phyloP scores from a whole-genome alignment of 108 stramenopile species.

The Phaeodactylum tricornutum region DNA sequence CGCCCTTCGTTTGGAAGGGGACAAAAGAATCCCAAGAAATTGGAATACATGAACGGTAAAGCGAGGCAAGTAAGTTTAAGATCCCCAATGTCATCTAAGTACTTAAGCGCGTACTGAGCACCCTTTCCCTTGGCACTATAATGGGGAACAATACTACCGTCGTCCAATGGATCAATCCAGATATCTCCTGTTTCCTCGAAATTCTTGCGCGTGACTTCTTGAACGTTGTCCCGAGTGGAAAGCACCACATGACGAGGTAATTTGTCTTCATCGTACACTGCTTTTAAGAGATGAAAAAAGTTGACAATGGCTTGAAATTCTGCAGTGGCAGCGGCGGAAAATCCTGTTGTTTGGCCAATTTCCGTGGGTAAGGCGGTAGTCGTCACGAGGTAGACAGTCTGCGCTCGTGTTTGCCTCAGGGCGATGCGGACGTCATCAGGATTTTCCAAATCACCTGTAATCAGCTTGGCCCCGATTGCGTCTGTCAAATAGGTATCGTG shows the following conservation, averaged over 20 bases:
- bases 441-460: conserved; percentile 13
- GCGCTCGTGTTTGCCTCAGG: conserved; percentile 15
- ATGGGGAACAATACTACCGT: conserved; percentile 52
- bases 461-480: conserved; percentile 12
- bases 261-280: conserved; percentile 25
- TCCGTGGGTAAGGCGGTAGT: conserved; percentile 36
- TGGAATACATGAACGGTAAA: conserved; percentile 44
- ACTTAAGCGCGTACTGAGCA: conserved; percentile 24
- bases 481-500: conserved; percentile 17
- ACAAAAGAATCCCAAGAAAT: conserved; percentile 34
- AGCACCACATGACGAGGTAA: conserved; percentile 38
- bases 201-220: conserved; percentile 20
- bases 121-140: conserved; percentile 39
- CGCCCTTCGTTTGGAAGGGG: conserved; percentile 34
- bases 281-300: conserved; percentile 27
- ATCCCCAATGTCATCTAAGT: conserved; percentile 23
- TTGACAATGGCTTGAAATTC: conserved; percentile 34
- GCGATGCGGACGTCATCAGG: conserved; percentile 15
- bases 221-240: conserved; percentile 40
- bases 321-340: conserved; percentile 22
- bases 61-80: conserved; percentile 33
- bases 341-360: conserved; percentile 16
- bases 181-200: conserved; percentile 8
- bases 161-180: conserved; percentile 40
- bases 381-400: conserved; percentile 38